phyloP scores from a whole-genome alignment of 2,329 filamentous ascomycete genomes.

The Cytospora piceicola region DNA sequence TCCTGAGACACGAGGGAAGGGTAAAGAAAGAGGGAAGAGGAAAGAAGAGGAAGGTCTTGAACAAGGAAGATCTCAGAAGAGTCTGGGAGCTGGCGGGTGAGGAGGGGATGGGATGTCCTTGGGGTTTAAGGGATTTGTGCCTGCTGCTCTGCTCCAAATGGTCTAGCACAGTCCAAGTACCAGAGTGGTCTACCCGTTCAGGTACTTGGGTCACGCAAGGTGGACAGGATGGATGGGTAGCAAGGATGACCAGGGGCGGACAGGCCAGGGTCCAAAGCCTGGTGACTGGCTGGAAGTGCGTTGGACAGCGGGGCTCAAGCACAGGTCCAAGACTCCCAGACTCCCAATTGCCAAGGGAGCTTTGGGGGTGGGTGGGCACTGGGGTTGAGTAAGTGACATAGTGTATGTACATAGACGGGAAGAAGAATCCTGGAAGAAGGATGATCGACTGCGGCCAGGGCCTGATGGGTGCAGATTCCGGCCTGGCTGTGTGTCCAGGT shows the following conservation, averaged over 20 bases:
- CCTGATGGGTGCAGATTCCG: conserved; percentile 24
- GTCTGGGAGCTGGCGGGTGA: conserved; percentile 36
- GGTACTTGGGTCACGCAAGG: conserved; percentile 25
- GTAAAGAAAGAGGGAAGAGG: conserved; percentile 42
- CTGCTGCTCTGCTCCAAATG: conserved; percentile 24
- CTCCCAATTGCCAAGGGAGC: conserved; percentile 1
- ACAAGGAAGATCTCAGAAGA: conserved; percentile 45
- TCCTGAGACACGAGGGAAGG: conserved; percentile 40
- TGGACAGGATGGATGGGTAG: conserved; percentile 22
- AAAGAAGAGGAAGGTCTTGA: conserved; percentile 47
- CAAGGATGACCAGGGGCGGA: conserved; percentile 28
- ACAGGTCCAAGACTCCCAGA: conserved; percentile 21
- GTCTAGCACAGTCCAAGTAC: conserved; percentile 27
- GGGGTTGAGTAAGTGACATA: neutral
- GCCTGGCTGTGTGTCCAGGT: conserved; percentile 28
- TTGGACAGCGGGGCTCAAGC: conserved; percentile 29
- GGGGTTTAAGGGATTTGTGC: conserved; percentile 46
- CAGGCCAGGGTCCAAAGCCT: conserved; percentile 29
- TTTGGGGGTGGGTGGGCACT: conserved; percentile 4
- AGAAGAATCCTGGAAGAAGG: neutral
- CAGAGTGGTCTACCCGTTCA: conserved; percentile 23
- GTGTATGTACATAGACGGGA: neutral
- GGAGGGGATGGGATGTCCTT: conserved; percentile 42
- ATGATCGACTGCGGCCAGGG: conserved; percentile 25
- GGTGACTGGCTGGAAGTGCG: conserved; percentile 28